These are phyloP conservation scores for Arachis monticola DNA, from an alignment of 331 rosid genomes.

Conservation along the genomic window DNA sequence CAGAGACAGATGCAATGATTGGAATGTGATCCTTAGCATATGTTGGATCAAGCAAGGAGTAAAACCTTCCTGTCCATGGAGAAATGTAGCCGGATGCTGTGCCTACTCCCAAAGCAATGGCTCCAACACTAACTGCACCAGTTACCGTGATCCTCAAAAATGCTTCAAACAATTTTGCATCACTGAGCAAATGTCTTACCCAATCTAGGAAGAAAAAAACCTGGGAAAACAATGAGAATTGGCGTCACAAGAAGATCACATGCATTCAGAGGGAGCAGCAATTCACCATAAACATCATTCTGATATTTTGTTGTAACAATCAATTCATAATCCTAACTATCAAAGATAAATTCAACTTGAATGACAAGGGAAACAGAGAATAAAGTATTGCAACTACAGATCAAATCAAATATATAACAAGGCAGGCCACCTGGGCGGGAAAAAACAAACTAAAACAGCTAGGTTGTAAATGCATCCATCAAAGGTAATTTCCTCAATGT, in stretches of 20 bases:
- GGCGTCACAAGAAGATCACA: slow-evolving; percentile 30
- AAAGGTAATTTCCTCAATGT: not conserved
- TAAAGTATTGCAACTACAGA: not conserved
- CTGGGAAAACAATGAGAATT: slow-evolving; percentile 50
- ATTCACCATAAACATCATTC: not conserved
- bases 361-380: not conserved
- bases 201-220: slow-evolving; percentile 93
- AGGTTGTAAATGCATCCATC: not conserved
- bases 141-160: slow-evolving; percentile 95
- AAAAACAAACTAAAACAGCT: not conserved
- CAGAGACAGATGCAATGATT: slow-evolving; percentile 97
- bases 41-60: slow-evolving; percentile 97
- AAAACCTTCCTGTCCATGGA: slow-evolving; percentile 98
- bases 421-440: not conserved
- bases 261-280: slow-evolving; percentile 9
- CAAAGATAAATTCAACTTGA: not conserved
- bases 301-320: slow-evolving; percentile 4
- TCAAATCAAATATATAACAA: slow-evolving; percentile 3
- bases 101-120: slow-evolving; percentile 93
- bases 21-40: slow-evolving; percentile 99
- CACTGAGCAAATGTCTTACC: slow-evolving; percentile 85
- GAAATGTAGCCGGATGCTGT: slow-evolving; percentile 97
- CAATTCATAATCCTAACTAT: slow-evolving; percentile 8
- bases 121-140: slow-evolving; percentile 74
- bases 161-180: slow-evolving; percentile 79